phyloP scores from a whole-genome alignment of 768 basidiomycete species.

The Candolleomyces eurysporus region DNA sequence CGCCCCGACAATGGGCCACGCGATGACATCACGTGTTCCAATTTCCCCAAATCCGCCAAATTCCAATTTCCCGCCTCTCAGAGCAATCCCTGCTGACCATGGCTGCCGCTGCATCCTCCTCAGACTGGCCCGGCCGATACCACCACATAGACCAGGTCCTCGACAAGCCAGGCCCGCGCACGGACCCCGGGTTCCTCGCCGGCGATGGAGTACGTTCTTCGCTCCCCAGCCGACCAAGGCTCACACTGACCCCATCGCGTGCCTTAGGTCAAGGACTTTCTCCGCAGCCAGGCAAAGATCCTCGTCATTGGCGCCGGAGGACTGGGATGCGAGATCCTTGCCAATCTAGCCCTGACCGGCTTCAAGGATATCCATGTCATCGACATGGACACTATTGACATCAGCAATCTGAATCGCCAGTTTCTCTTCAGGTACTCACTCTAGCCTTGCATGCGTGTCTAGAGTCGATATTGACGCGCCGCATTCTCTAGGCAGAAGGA shows the following conservation, averaged over 20 bases:
- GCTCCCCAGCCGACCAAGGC: not conserved
- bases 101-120: conserved; percentile 14
- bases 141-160: conserved; percentile 84
- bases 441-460: conserved; percentile 6
- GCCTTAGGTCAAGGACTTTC: conserved; percentile 79
- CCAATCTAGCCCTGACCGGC: conserved; percentile 92
- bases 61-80: not conserved
- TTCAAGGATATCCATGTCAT: conserved; percentile 99
- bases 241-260: not conserved
- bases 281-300: conserved; percentile 83
- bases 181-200: conserved; percentile 78
- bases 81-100: not conserved
- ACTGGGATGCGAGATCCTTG: conserved; percentile 94
- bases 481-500: conserved; percentile 65
- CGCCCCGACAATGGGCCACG: too few species aligned
- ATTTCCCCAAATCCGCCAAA: not conserved
- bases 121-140: conserved; percentile 61
- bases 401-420: conserved; percentile 97
- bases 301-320: conserved; percentile 98
- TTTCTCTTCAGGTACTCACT: conserved; percentile 85
- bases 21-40: conserved; percentile 27
- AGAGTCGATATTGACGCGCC: not conserved
- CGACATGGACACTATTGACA: conserved; percentile 99
- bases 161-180: conserved; percentile 84
- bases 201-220: conserved; percentile 62